A percentile compares a stretch with the other conserved stretches of the same genome.
Evolutionary conservation across 164 flowering plant species (phyloP).

Genomic region (Cinnamomum chago): DNA sequence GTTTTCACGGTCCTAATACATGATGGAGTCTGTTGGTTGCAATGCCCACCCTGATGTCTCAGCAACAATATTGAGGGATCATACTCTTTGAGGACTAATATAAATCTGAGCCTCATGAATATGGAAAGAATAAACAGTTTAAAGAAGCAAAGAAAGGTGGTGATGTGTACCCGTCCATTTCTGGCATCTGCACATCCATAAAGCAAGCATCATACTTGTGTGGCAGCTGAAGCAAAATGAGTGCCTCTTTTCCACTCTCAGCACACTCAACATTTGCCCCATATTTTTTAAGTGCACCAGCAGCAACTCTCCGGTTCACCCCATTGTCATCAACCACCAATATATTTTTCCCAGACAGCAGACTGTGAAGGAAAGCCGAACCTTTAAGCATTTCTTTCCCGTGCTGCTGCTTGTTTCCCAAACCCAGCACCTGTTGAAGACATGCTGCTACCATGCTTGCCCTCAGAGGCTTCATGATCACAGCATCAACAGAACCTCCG

Average conservation of each 20-base stretch:
- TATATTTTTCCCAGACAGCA: constrained; percentile 72
- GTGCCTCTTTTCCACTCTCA: constrained; percentile 77
- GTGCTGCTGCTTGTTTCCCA: constrained; percentile 45
- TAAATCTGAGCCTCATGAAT: neutral
- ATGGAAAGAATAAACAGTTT: neutral
- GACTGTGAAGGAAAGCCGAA: constrained; percentile 38
- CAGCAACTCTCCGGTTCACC: constrained; percentile 89
- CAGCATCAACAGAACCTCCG: constrained; percentile 70
- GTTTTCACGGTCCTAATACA: too few species aligned
- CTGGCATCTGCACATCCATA: constrained; percentile 99
- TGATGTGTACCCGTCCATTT: constrained; percentile 87
- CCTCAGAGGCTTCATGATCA: constrained; percentile 82
- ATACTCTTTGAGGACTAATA: too few species aligned
- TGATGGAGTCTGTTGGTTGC: too few species aligned
- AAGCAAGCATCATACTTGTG: constrained; percentile 91
- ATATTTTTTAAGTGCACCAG: constrained; percentile 81
- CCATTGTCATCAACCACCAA: constrained; percentile 89
- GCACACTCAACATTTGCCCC: constrained; percentile 86
- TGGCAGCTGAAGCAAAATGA: constrained; percentile 59
- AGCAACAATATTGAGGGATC: neutral
- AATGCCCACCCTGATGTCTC: neutral
- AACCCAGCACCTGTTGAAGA: constrained; percentile 71
- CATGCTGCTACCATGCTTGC: constrained; percentile 84
- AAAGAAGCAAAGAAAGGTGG: neutral
- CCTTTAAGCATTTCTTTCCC: constrained; percentile 42